Base-by-base conservation (phyloP, 2,329 filamentous ascomycete species). In the Stagonosporopsis cucurbitacearum region DNA sequence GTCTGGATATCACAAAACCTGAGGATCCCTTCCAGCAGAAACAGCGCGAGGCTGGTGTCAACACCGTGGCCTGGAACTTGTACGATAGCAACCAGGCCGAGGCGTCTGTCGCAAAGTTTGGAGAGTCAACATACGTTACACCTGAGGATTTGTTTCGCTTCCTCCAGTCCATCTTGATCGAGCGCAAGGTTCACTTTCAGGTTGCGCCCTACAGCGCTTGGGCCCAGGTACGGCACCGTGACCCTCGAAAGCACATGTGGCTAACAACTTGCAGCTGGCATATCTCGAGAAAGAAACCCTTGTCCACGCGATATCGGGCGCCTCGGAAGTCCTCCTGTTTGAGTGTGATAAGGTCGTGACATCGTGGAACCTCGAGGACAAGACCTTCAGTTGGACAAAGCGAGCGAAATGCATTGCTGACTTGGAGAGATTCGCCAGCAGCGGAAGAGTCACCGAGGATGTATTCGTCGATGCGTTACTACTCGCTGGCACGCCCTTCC, bases 171-270 rank as follows among this genome's bases (percentile, higher is more conserved):
- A 87, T 94, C 51, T 81, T 98, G 47, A 82, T 84, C 66, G 80
- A 87, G 62, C 84, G 88, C 59, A 82, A 83, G 2, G 79, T 96
- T 53, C 84, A 91, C 58, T 96, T 92, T 70, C 81, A 91, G 43
- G 89, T 96, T 40, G 89, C 94, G 12, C 94, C 94, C 1, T 96
- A 92, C 79, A 92, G 89, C 74, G 92, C 93, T 33, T 88, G 89
- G 67, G 91, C 91, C 55, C 92, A 96, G 86, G 91, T 94, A 77
- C 71, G 39, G 13, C 9, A 12, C 42, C 32, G 9, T 36, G 4
- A 23, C 26, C 30, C 32, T 32, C 35, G 23, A 17, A 17, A 3
- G 30, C 48, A 57, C 53, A 61, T 25, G 11, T 17, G 2, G 56
- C 72, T 77, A 42, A 77, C 51, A 23, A 11, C 1, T 6, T 23